Conservation (phyloP, 2,329 filamentous ascomycete species). For the Calonectria pseudoreteaudii region DNA sequence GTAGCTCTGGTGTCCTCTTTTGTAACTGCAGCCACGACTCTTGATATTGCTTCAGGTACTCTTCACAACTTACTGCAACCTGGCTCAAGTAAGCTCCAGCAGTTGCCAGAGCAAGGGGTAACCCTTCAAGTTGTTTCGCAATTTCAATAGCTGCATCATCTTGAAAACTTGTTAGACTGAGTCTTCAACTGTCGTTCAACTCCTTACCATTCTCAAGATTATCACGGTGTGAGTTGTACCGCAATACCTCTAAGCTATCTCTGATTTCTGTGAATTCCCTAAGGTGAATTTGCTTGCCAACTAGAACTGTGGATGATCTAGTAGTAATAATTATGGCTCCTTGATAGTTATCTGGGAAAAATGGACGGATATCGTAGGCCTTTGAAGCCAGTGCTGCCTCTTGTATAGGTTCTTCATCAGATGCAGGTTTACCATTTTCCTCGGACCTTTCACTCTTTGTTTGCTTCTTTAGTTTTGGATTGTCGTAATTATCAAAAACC, state of each 20-base stretch:
- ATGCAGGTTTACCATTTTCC: too few relatives aligned
- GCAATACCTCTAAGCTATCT: neutral
- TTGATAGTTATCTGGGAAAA: slow-evolving; percentile 4
- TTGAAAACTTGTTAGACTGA: neutral
- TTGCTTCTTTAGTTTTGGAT: too few relatives aligned
- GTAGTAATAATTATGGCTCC: slow-evolving; percentile 1
- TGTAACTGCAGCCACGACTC: slow-evolving; percentile 51
- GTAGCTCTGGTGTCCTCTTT: slow-evolving; percentile 41
- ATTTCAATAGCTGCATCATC: neutral
- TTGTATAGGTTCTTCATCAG: too few relatives aligned
- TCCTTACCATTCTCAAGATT: neutral
- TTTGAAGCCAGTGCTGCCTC: too few relatives aligned
- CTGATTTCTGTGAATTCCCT: neutral
- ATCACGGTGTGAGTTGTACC: neutral
- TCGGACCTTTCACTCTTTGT: too few relatives aligned
- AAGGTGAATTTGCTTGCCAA: neutral
- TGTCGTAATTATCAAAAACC: too few relatives aligned
- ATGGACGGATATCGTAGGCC: neutral
- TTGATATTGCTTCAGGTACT: slow-evolving; percentile 56
- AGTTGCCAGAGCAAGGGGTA: slow-evolving; percentile 60
- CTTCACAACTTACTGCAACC: slow-evolving; percentile 47
- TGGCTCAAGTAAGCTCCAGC: slow-evolving; percentile 58
- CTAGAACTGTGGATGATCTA: neutral
- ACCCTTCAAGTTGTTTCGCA: slow-evolving; percentile 39
- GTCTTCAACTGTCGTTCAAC: neutral